Evolutionary conservation across 345 rosid genomes (phyloP).

Genomic region (Anacardium occidentale): DNA sequence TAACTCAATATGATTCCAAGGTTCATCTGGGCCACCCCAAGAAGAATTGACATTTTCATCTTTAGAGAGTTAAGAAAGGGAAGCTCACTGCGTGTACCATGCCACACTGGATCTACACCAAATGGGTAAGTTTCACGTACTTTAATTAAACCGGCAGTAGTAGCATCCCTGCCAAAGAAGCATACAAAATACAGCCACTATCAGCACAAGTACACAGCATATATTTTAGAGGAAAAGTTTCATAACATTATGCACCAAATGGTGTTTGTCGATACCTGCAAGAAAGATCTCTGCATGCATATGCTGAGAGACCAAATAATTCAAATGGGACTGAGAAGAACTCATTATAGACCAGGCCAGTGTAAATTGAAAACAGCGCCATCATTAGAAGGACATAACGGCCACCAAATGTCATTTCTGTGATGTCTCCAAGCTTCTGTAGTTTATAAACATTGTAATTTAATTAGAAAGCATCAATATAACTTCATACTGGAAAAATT

Average conservation of each 20-base stretch:
- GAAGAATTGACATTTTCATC: slow-evolving; percentile 99
- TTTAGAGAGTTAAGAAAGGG: slow-evolving; percentile 93
- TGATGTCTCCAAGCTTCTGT: slow-evolving; percentile 95
- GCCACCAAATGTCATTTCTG: slow-evolving; percentile 96
- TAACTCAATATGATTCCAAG: slow-evolving; percentile 92
- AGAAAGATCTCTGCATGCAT: slow-evolving; percentile 87
- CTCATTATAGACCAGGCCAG: slow-evolving; percentile 94
- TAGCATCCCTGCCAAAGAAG: slow-evolving; percentile 61
- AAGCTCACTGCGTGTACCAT: slow-evolving; percentile 83
- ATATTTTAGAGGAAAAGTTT: not conserved
- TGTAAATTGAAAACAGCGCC: slow-evolving; percentile 90
- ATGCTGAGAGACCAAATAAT: slow-evolving; percentile 81
- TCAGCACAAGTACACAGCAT: not conserved
- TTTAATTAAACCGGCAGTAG: slow-evolving; percentile 79
- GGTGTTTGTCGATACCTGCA: slow-evolving; percentile 61
- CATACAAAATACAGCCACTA: slow-evolving; percentile 13
- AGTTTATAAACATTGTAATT: slow-evolving; percentile 20
- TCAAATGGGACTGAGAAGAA: slow-evolving; percentile 94
- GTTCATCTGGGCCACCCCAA: slow-evolving; percentile 97
- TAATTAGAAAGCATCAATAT: not conserved
- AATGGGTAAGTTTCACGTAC: slow-evolving; percentile 79
- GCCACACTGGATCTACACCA: slow-evolving; percentile 97
- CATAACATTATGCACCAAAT: not conserved
- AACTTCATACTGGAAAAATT: not conserved
- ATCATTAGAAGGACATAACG: slow-evolving; percentile 94